Evolutionary conservation across 163 green algal species (phyloP).

Genomic region (Scenedesmus sp.): DNA sequence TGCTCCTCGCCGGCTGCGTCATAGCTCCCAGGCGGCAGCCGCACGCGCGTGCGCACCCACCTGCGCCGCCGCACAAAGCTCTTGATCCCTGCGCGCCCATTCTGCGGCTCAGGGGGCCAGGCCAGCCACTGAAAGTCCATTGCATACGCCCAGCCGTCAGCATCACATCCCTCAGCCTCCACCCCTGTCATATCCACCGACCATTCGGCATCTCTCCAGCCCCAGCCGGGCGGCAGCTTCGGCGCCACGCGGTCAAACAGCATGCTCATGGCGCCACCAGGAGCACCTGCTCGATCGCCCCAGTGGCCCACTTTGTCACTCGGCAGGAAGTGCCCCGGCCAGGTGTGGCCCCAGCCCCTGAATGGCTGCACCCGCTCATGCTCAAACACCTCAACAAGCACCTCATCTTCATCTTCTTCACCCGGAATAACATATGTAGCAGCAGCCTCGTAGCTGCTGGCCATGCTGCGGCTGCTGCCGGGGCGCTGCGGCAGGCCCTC

Average conservation of each 20-base stretch:
- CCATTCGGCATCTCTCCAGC: conserved; percentile 68
- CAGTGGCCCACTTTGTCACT: conserved; percentile 71
- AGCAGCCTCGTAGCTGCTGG: neutral
- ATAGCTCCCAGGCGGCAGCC: conserved; percentile 23
- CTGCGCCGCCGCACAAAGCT: conserved; percentile 47
- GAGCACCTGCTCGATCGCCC: conserved; percentile 62
- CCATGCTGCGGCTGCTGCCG: neutral
- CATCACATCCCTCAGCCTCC: conserved; percentile 71
- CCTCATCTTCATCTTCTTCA: conserved; percentile 48
- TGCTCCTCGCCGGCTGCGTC: neutral
- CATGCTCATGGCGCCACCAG: conserved; percentile 63
- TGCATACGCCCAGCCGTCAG: conserved; percentile 86
- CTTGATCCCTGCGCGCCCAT: conserved; percentile 33
- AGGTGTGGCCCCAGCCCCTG: conserved; percentile 86
- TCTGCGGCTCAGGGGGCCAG: conserved; percentile 40
- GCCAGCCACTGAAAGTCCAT: conserved; percentile 78
- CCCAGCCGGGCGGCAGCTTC: conserved; percentile 65
- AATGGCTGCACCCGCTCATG: conserved; percentile 87
- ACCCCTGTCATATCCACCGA: conserved; percentile 68
- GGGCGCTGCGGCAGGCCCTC: neutral
- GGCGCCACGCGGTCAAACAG: conserved; percentile 77
- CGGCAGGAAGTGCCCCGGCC: conserved; percentile 88
- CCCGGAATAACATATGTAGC: neutral
- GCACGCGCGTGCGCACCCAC: conserved; percentile 29
- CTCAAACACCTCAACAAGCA: conserved; percentile 79